These are phyloP conservation scores for Lyophyllum decastes DNA, from an alignment of 768 basidiomycete species.

Conservation along the genomic window DNA sequence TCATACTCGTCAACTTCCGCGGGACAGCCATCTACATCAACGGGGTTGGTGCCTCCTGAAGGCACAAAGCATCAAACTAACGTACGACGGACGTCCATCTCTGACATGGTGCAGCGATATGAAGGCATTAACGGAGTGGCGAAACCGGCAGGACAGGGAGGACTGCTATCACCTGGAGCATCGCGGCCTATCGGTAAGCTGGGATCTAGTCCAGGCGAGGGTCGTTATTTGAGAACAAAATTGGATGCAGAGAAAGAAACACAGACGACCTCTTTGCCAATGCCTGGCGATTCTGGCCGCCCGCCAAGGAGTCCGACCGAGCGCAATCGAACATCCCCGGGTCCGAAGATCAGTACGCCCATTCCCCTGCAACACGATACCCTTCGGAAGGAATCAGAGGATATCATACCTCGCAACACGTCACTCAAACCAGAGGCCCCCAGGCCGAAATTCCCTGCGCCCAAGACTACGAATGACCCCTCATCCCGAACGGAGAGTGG, in stretches of 20 bases:
- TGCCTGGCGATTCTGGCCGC: conserved; percentile 10
- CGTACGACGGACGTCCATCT: conserved; percentile 73
- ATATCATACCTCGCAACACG: conserved; percentile 24
- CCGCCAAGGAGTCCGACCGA: conserved; percentile 12
- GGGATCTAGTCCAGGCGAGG: conserved; percentile 9
- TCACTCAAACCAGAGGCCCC: conserved; percentile 29
- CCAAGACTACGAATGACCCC: conserved; percentile 20
- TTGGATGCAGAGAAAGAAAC: conserved; percentile 9
- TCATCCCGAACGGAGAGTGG: conserved; percentile 28
- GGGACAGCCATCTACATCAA: conserved; percentile 24
- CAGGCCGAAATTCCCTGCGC: conserved; percentile 16
- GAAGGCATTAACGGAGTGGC: conserved; percentile 60
- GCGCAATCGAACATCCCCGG: not conserved
- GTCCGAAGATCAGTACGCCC: conserved; percentile 3
- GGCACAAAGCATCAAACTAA: conserved; percentile 41
- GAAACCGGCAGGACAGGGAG: conserved; percentile 26
- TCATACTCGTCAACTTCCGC: conserved; percentile 21
- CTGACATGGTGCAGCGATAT: conserved; percentile 83
- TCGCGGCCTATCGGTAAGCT: conserved; percentile 18
- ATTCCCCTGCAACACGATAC: conserved; percentile 14
- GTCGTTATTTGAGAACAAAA: conserved; percentile 13
- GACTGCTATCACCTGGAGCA: conserved; percentile 33
- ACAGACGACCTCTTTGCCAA: not conserved
- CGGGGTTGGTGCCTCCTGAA: conserved; percentile 47
- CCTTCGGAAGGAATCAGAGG: conserved; percentile 18